Percentiles rank a stretch among this genome's conserved stretches.
These are phyloP conservation scores for Trichophyton benhamiae DNA, from an alignment of 2,329 filamentous ascomycete species.

Conservation along the genomic window DNA sequence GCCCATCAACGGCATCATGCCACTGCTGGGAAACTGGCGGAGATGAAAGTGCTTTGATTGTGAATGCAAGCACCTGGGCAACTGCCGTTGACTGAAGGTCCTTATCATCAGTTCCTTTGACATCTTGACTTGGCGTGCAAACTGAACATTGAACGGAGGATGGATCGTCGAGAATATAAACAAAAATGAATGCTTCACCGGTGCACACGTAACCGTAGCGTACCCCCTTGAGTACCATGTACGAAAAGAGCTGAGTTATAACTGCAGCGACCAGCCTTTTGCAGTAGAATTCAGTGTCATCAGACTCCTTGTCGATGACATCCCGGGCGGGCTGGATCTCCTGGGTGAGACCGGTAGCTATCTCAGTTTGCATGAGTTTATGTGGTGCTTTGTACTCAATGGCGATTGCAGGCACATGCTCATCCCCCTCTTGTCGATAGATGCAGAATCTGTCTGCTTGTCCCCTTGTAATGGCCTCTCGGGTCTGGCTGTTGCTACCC, in stretches of 20 bases:
- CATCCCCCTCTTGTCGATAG: constrained; percentile 10
- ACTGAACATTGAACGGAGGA: neutral
- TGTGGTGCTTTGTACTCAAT: constrained; percentile 22
- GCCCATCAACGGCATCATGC: constrained; percentile 11
- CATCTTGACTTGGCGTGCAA: constrained; percentile 15
- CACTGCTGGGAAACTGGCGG: constrained; percentile 6
- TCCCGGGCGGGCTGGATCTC: constrained; percentile 18
- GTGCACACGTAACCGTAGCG: constrained; percentile 21
- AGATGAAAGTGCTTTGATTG: constrained; percentile 6
- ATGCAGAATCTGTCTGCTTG: constrained; percentile 9
- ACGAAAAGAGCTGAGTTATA: constrained; percentile 21
- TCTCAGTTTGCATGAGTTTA: constrained; percentile 17
- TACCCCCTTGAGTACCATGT: constrained; percentile 19
- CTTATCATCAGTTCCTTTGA: constrained; percentile 9
- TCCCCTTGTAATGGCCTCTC: neutral
- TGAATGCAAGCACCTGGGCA: constrained; percentile 30
- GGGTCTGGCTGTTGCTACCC: neutral
- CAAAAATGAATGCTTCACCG: constrained; percentile 22
- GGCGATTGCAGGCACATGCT: constrained; percentile 14
- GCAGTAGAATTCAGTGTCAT: constrained; percentile 18
- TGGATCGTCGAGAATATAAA: neutral
- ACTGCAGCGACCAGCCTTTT: constrained; percentile 17
- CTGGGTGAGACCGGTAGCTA: constrained; percentile 17
- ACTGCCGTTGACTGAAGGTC: constrained; percentile 30
- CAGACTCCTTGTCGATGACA: constrained; percentile 17